phyloP scores from a whole-genome alignment of 1,284 basidiomycete species.

The Vanrija humicola region DNA sequence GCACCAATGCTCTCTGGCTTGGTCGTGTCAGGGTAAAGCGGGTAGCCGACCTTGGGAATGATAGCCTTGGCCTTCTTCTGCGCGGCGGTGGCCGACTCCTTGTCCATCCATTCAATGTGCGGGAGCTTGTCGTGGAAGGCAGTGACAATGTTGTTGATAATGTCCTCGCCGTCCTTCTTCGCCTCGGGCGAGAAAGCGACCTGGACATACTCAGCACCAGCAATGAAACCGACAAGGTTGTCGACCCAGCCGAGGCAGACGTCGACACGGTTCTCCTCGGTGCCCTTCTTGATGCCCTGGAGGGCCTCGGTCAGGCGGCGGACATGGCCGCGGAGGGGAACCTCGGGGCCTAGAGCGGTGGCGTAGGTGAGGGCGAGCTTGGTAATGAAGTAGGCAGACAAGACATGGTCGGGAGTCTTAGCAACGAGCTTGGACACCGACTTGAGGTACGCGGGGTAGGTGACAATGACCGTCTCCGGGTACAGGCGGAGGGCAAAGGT shows the following conservation, averaged over 20 bases:
- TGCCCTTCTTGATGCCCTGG: slow-evolving; percentile 81
- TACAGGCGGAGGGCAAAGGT: slow-evolving; percentile 73
- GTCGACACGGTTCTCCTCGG: slow-evolving; percentile 74
- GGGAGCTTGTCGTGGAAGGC: slow-evolving; percentile 78
- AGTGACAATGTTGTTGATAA: slow-evolving; percentile 78
- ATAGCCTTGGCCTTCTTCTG: slow-evolving; percentile 63
- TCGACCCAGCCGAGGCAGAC: slow-evolving; percentile 51
- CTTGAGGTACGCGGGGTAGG: slow-evolving; percentile 72
- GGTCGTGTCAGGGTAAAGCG: slow-evolving; percentile 74
- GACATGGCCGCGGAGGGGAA: slow-evolving; percentile 69
- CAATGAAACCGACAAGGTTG: slow-evolving; percentile 53
- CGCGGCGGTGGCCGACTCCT: slow-evolving; percentile 73
- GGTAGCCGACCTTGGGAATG: slow-evolving; percentile 59
- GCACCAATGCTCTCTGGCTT: slow-evolving; percentile 63
- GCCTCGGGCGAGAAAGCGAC: slow-evolving; percentile 79
- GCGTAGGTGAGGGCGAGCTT: slow-evolving; percentile 65
- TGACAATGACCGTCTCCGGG: slow-evolving; percentile 73
- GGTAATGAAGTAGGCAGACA: slow-evolving; percentile 74
- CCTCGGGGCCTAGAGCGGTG: slow-evolving; percentile 65
- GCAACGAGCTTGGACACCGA: slow-evolving; percentile 68
- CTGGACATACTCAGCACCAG: slow-evolving; percentile 68
- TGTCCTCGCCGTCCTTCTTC: slow-evolving; percentile 71
- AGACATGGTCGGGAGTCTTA: slow-evolving; percentile 63
- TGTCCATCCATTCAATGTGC: slow-evolving; percentile 87
- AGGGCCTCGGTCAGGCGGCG: slow-evolving; percentile 66